Evolutionary conservation across 164 flowering plant genomes (phyloP), one percentile per base, ranked within the genome.

Genomic region (Piper betle): DNA sequence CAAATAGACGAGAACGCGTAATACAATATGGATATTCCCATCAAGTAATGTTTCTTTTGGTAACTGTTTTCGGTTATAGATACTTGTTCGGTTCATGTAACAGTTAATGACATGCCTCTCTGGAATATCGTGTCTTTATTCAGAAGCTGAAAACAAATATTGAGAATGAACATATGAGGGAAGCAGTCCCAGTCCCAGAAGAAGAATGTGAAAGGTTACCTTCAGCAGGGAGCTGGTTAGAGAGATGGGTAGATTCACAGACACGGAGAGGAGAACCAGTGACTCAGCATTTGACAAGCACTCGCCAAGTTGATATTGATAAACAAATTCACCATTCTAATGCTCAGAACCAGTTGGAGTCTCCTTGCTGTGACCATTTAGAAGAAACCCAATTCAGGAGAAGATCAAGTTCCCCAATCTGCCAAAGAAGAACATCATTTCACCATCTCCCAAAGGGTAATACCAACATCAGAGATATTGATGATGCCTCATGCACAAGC

Each of bases 191-290:
- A 43, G 88, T 20, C 10, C 58, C 58, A 5, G 90, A 84, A 59
- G 60, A 78, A 7, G 85, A 81, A 43, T 65, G 72, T 18, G 67
- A 69, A 55, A 72, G 70, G 42, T 65, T 63, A 17, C 63, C 65
- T 57, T 81, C 77, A 48, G 77, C 76, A 59, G 64, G 74, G 72
- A 76, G 76, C 65, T 86, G 91, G 93, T 65, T 89, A 60, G 88
- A 89, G 59, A 74, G 86, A 66, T 83, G 87, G 85, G 82, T 83
- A 41, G 84, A 86, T 65, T 64, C 82, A 39, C 83, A 81, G 60
- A 53, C 80, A 52, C 16, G 74, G 5, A 80, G 71, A 65, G 73
- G 80, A 41, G 75, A 67, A 67, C 65, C 71, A 39, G 78, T 25
- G 64, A 20, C 41, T n/a, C n/a, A 19, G 41, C 62, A 33, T 18